Conservation (phyloP, 129 eudicot genomes). For the Rutidosis leptorrhynchoides region DNA sequence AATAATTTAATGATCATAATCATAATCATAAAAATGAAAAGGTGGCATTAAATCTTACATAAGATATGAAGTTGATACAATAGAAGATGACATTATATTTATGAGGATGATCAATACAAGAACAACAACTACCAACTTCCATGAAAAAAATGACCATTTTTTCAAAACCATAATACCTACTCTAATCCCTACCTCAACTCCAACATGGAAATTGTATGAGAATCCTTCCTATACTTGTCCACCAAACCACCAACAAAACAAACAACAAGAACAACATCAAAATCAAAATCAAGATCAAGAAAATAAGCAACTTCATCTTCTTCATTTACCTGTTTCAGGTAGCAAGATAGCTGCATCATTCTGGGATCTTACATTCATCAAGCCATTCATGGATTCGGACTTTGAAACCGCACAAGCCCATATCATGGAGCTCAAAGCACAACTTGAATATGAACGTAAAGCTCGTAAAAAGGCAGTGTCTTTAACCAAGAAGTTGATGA, state of each 20-base stretch:
- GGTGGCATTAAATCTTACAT: constrained; percentile 27
- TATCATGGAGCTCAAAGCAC: constrained; percentile 51
- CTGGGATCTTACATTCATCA: constrained; percentile 72
- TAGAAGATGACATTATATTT: constrained; percentile 47
- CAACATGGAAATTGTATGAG: constrained; percentile 91
- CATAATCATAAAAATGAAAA: not conserved
- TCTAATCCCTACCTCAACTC: constrained; percentile 39
- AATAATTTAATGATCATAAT: constrained; percentile 4
- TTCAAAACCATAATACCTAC: constrained; percentile 29
- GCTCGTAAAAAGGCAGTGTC: constrained; percentile 60
- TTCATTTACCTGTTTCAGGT: constrained; percentile 57
- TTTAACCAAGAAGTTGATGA: constrained; percentile 46
- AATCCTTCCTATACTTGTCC: constrained; percentile 63
- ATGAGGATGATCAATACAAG: constrained; percentile 51
- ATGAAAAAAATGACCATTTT: constrained; percentile 27
- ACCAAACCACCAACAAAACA: constrained; percentile 32
- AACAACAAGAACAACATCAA: not conserved
- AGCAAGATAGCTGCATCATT: constrained; percentile 68
- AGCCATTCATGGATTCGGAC: constrained; percentile 69
- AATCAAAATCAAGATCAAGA: constrained; percentile 10
- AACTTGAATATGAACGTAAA: constrained; percentile 60
- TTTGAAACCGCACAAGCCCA: constrained; percentile 52
- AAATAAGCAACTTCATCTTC: constrained; percentile 52
- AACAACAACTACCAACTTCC: constrained; percentile 37
- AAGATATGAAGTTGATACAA: constrained; percentile 40